A percentile compares a stretch with the other conserved stretches of the same genome.
Conservation (phyloP, 805 yeast species). For the Candida andamanensis region DNA sequence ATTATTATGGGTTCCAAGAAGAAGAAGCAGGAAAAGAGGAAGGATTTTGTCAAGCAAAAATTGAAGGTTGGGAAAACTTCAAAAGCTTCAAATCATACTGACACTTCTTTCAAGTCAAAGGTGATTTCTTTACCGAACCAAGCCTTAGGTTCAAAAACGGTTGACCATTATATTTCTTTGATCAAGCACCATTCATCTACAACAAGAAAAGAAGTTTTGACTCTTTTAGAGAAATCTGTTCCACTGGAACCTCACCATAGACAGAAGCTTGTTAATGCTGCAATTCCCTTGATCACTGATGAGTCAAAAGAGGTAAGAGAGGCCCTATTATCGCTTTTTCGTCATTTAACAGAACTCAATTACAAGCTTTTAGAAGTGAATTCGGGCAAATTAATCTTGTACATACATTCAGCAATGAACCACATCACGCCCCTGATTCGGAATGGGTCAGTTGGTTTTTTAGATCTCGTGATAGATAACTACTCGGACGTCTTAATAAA, state of each 20-base stretch:
- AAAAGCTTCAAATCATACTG: conserved; percentile 72
- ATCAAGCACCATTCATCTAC: conserved; percentile 67
- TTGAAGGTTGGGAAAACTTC: conserved; percentile 84
- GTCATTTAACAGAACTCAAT: conserved; percentile 44
- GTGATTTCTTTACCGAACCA: conserved; percentile 47
- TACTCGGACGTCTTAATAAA: conserved; percentile 54
- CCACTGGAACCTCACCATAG: conserved; percentile 46
- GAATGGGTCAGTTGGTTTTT: conserved; percentile 65
- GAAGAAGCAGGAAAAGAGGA: conserved; percentile 60
- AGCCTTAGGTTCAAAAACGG: conserved; percentile 31
- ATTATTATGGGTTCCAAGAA: conserved; percentile 37
- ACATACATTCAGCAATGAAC: conserved; percentile 87
- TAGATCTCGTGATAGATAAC: conserved; percentile 52
- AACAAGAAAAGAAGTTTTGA: conserved; percentile 69
- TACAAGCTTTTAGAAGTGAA: conserved; percentile 57
- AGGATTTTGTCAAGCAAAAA: conserved; percentile 73
- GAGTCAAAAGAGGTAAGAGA: conserved; percentile 60
- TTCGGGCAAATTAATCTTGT: conserved; percentile 57
- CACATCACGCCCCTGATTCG: conserved; percentile 77
- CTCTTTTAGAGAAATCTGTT: conserved; percentile 45
- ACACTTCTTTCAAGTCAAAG: conserved; percentile 77
- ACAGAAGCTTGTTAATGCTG: conserved; percentile 52
- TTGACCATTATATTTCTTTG: conserved; percentile 59
- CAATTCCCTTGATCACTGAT: conserved; percentile 64
- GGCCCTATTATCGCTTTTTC: conserved; percentile 45